phyloP scores from a whole-genome alignment of 768 basidiomycete genomes.

The Rhodotorula graminis region DNA sequence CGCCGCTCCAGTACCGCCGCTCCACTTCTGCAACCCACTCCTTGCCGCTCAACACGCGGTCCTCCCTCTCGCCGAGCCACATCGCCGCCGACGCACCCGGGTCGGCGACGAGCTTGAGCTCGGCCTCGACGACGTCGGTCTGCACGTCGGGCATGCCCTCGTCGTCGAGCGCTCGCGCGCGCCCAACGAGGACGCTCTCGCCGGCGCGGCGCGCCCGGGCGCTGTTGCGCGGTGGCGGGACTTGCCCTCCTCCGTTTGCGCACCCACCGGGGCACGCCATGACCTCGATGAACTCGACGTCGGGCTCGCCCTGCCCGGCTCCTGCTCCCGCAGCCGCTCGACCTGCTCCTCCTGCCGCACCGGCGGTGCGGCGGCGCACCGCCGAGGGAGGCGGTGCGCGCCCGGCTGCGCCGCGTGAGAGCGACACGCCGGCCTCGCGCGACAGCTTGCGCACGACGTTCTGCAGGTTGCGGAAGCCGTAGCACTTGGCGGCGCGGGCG shows the following conservation, averaged over 20 bases:
- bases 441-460: slow-evolving; percentile 91
- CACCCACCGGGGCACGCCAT: slow-evolving; percentile 99
- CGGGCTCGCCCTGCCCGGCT: slow-evolving; percentile 28
- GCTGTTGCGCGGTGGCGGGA: slow-evolving; percentile 46
- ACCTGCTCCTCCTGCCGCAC: not conserved
- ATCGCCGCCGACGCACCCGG: not conserved
- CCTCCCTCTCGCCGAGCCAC: slow-evolving; percentile 1
- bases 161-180: slow-evolving; percentile 28
- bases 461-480: slow-evolving; percentile 94
- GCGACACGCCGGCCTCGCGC: slow-evolving; percentile 70
- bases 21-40: slow-evolving; percentile 43
- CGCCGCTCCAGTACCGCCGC: slow-evolving; percentile 35
- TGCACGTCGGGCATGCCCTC: slow-evolving; percentile 41
- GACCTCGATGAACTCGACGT: slow-evolving; percentile 89
- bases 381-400: slow-evolving; percentile 43
- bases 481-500: slow-evolving; percentile 91
- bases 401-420: slow-evolving; percentile 66
- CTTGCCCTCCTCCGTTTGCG: slow-evolving; percentile 93
- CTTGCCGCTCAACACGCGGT: slow-evolving; percentile 38
- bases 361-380: not conserved
- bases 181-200: slow-evolving; percentile 2
- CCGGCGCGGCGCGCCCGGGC: slow-evolving; percentile 7
- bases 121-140: slow-evolving; percentile 25
- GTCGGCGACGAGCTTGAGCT: slow-evolving; percentile 30
- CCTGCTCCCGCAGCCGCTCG: not conserved